phyloP scores from a whole-genome alignment of 768 basidiomycete species.

The Trametes sanguinea region DNA sequence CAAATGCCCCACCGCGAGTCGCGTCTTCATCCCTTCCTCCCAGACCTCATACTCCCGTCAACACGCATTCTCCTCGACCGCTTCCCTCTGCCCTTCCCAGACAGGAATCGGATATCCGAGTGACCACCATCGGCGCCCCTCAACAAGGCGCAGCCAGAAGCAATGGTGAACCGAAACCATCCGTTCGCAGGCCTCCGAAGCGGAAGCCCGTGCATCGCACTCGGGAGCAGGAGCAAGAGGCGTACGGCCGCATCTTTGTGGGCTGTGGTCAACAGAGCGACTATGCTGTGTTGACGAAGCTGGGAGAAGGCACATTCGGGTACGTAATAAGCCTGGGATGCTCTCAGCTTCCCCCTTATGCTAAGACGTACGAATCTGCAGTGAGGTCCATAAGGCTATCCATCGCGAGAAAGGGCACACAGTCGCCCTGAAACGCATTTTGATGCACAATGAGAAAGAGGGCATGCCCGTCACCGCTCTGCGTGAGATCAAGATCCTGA shows the following conservation, averaged over 20 bases:
- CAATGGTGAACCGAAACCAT: background rate
- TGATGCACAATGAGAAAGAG: conserved; percentile 96
- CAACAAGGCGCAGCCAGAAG: background rate
- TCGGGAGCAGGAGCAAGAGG: conserved; percentile 62
- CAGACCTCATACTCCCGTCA: conserved; percentile 51
- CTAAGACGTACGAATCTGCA: conserved; percentile 32
- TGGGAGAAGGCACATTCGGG: conserved; percentile 98
- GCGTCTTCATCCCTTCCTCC: conserved; percentile 34
- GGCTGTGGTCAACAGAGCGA: conserved; percentile 74
- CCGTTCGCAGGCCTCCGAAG: conserved; percentile 32
- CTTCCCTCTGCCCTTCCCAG: conserved; percentile 7
- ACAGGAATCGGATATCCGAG: conserved; percentile 13
- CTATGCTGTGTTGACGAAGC: conserved; percentile 81
- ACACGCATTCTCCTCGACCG: conserved; percentile 44
- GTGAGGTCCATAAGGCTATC: conserved; percentile 89
- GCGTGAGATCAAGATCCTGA: conserved; percentile 96
- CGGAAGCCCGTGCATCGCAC: conserved; percentile 52
- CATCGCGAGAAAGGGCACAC: conserved; percentile 57
- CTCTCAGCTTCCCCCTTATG: too few relatives aligned
- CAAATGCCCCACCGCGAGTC: conserved; percentile 25
- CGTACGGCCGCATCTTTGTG: conserved; percentile 66
- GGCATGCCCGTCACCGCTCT: conserved; percentile 97
- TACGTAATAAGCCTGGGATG: conserved; percentile 41
- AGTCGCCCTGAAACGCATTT: conserved; percentile 91
- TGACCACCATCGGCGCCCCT: background rate